Conservation (phyloP, 352 stramenopile genomes). For the Pythium sp. region DNA sequence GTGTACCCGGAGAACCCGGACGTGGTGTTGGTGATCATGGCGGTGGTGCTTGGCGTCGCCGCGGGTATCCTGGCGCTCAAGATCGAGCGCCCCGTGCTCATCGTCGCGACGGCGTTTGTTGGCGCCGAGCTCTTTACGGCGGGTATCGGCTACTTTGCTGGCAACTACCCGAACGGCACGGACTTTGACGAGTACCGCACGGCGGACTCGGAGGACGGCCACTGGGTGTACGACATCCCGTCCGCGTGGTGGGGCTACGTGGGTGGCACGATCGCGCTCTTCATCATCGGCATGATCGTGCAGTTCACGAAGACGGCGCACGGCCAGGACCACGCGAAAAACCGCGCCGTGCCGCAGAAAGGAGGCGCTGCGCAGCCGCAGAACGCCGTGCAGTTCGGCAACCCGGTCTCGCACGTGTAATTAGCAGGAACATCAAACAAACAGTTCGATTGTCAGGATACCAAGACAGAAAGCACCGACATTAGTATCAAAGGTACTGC, state of each 20-base stretch:
- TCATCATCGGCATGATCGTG: conserved; percentile 54
- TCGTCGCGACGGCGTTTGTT: conserved; percentile 51
- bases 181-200: conserved; percentile 41
- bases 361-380: background rate
- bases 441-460: background rate
- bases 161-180: conserved; percentile 49
- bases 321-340: conserved; percentile 43
- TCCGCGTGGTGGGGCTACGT: conserved; percentile 78
- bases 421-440: background rate
- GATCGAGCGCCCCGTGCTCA: conserved; percentile 51
- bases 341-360: conserved; percentile 22
- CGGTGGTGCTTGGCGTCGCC: conserved; percentile 34
- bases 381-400: conserved; percentile 8
- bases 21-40: conserved; percentile 42
- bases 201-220: conserved; percentile 21
- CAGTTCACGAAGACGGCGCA: conserved; percentile 63
- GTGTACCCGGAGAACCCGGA: conserved; percentile 42
- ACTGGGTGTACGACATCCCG: conserved; percentile 64
- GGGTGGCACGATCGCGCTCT: conserved; percentile 47
- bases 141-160: conserved; percentile 54
- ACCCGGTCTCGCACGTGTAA: conserved; percentile 14
- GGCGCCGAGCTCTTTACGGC: conserved; percentile 41
- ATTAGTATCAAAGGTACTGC: background rate
- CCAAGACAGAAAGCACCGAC: background rate
- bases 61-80: conserved; percentile 42